These are phyloP conservation scores for Septoria petroselini DNA, from an alignment of 2,329 filamentous ascomycete genomes.

Conservation along the genomic window DNA sequence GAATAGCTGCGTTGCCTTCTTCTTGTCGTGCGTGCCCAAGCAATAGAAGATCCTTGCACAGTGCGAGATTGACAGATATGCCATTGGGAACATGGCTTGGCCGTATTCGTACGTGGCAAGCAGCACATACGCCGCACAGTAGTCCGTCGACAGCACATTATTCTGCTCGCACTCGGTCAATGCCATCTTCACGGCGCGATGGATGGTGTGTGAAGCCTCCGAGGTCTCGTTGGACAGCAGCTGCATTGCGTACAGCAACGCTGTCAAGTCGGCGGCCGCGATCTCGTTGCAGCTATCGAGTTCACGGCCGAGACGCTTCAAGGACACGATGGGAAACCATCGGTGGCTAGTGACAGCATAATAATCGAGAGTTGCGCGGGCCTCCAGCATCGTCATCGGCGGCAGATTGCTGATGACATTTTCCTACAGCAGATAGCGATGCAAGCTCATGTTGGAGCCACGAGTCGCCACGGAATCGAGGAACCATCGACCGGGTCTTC, in stretches of 20 bases:
- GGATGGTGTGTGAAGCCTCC: not conserved
- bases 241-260: constrained; percentile 17
- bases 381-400: constrained; percentile 2
- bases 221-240: constrained; percentile 14
- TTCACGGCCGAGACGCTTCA: constrained; percentile 2
- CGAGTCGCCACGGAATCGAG: constrained; percentile 23
- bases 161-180: constrained; percentile 20
- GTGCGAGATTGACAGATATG: constrained; percentile 20
- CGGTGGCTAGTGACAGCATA: constrained; percentile 17
- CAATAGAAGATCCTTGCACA: constrained; percentile 17
- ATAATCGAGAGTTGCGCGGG: constrained; percentile 2
- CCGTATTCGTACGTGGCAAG: constrained; percentile 23
- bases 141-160: constrained; percentile 18
- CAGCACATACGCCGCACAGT: constrained; percentile 21
- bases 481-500: constrained; percentile 15
- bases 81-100: constrained; percentile 22
- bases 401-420: constrained; percentile 7
- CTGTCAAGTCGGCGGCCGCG: constrained; percentile 8
- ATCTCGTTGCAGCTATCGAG: constrained; percentile 2
- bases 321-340: constrained; percentile 17
- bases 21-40: constrained; percentile 24
- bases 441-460: constrained; percentile 6
- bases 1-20: constrained; percentile 21
- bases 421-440: constrained; percentile 10
- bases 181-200: constrained; percentile 17